These are phyloP conservation scores for Fomitopsis serialis DNA, from an alignment of 768 basidiomycete genomes.

Conservation along the genomic window DNA sequence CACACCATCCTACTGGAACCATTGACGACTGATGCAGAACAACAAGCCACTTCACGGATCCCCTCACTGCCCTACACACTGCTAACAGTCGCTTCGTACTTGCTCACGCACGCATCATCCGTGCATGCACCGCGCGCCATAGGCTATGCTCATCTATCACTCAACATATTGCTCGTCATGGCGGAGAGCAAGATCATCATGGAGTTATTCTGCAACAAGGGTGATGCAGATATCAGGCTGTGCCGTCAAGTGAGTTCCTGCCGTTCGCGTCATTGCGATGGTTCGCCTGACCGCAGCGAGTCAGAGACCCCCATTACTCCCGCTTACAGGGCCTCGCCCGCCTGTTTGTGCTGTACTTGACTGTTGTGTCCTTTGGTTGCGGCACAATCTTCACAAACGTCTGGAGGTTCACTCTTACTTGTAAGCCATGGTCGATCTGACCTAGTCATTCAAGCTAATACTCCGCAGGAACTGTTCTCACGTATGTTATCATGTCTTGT, in stretches of 20 bases:
- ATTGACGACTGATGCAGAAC: constrained; percentile 20
- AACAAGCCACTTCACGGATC: constrained; percentile 16
- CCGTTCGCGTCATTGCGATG: not conserved
- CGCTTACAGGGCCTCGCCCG: constrained; percentile 35
- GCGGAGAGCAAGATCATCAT: constrained; percentile 46
- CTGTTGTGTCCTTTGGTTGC: constrained; percentile 63
- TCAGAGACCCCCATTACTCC: constrained; percentile 50
- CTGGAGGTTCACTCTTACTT: constrained; percentile 52
- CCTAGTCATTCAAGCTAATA: not conserved
- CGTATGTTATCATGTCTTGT: constrained; percentile 49
- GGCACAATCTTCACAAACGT: constrained; percentile 62
- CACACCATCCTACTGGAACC: constrained; percentile 37
- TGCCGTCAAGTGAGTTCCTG: constrained; percentile 53
- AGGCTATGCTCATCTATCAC: constrained; percentile 54
- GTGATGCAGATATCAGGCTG: constrained; percentile 39
- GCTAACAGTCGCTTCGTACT: constrained; percentile 57
- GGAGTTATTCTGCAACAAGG: constrained; percentile 38
- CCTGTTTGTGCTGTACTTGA: constrained; percentile 59
- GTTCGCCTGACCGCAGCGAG: not conserved
- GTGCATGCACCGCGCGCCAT: constrained; percentile 50
- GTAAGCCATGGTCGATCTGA: constrained; percentile 32
- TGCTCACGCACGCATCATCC: constrained; percentile 64
- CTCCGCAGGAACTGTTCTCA: constrained; percentile 46
- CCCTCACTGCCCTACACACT: constrained; percentile 42
- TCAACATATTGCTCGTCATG: constrained; percentile 47